Conservation (phyloP, 495 filamentous ascomycete genomes). For the Glarea lozoyensis region DNA sequence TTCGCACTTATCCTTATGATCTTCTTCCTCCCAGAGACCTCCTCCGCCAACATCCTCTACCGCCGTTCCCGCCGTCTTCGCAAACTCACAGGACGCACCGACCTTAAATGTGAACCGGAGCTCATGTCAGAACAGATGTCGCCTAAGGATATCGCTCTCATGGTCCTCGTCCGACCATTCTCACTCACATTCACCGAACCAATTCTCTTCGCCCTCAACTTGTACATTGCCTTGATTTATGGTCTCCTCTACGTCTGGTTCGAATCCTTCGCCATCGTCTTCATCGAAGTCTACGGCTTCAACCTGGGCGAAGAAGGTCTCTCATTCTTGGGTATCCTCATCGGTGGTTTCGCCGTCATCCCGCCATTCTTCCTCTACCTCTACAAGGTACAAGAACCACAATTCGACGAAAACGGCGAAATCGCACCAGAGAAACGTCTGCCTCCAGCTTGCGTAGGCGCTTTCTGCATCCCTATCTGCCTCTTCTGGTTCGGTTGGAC, state of each 20-base stretch:
- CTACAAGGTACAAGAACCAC: conserved; percentile 36
- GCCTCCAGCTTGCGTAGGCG: conserved; percentile 39
- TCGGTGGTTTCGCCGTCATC: conserved; percentile 41
- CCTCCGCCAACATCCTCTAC: conserved; percentile 31
- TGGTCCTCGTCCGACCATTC: conserved; percentile 47
- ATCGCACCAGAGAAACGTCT: conserved; percentile 42
- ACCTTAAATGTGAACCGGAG: conserved; percentile 37
- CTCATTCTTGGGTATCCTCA: conserved; percentile 51
- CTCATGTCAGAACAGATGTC: conserved; percentile 36
- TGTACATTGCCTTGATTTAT: conserved; percentile 53
- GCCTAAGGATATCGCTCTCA: conserved; percentile 30
- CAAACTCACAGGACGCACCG: conserved; percentile 28
- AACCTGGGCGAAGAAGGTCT: conserved; percentile 49
- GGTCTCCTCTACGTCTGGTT: conserved; percentile 54
- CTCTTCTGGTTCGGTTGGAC: conserved; percentile 60
- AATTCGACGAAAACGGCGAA: conserved; percentile 28
- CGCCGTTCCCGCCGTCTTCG: conserved; percentile 27
- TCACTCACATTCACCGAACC: conserved; percentile 52
- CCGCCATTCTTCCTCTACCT: conserved; percentile 38
- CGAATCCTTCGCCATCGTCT: conserved; percentile 46
- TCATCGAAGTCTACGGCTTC: conserved; percentile 50
- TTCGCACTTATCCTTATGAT: conserved; percentile 31
- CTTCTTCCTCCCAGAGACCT: conserved; percentile 32
- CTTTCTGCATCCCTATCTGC: conserved; percentile 41
- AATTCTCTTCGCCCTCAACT: conserved; percentile 47